phyloP scores from a whole-genome alignment of 805 yeast genomes.

The Isabelozyma rhagii region DNA sequence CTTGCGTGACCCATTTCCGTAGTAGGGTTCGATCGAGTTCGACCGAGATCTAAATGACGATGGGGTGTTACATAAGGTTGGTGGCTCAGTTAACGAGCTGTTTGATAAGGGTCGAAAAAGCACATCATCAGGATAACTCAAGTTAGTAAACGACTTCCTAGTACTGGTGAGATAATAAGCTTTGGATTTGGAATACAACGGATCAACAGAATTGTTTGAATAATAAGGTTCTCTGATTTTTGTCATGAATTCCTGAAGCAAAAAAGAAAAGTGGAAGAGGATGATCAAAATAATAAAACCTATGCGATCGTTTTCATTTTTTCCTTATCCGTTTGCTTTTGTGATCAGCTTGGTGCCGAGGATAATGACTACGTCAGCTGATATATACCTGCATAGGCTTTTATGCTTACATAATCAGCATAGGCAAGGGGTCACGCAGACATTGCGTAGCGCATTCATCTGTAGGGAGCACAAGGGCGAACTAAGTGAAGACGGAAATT shows the following conservation, averaged over 20 bases:
- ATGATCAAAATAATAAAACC: too few relatives aligned
- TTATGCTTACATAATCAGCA: neutral
- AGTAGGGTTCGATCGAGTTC: conserved; percentile 15
- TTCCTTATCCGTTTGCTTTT: neutral
- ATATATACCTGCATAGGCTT: too few relatives aligned
- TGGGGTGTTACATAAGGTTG: neutral
- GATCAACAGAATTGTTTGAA: neutral
- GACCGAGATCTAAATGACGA: neutral
- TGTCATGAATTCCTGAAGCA: neutral
- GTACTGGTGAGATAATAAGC: neutral
- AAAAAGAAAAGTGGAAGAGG: neutral
- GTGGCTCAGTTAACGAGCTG: neutral
- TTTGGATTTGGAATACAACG: neutral
- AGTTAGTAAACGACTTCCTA: neutral
- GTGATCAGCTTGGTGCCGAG: neutral
- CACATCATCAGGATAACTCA: neutral
- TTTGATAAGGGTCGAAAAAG: neutral
- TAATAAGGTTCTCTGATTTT: neutral
- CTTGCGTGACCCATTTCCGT: conserved; percentile 1
- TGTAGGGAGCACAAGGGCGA: too few relatives aligned
- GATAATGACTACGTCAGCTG: neutral
- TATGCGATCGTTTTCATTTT: neutral
- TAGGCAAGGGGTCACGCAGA: neutral
- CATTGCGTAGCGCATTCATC: neutral
- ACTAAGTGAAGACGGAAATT: too few relatives aligned